Conservation (phyloP, 2,329 filamentous ascomycete genomes). For the Rutstroemia sp. region DNA sequence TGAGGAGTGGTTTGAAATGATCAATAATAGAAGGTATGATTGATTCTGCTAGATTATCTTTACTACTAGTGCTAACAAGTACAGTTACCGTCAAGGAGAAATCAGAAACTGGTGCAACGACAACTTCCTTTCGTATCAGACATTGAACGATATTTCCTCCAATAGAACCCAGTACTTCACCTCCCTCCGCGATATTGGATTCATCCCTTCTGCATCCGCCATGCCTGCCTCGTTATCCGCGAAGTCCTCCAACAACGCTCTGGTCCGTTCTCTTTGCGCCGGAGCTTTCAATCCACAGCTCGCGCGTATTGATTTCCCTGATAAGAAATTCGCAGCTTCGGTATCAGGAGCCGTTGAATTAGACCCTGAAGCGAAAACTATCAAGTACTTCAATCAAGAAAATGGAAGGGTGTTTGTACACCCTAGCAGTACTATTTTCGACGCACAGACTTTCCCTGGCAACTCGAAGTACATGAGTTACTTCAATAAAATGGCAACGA, state of each 20-base stretch:
- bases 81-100: conserved; percentile 47
- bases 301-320: conserved; percentile 84
- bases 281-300: conserved; percentile 65
- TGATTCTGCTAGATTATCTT: neutral
- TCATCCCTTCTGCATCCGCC: conserved; percentile 44
- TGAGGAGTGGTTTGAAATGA: conserved; percentile 69
- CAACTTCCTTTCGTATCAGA: conserved; percentile 78
- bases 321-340: conserved; percentile 88
- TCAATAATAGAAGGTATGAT: conserved; percentile 41
- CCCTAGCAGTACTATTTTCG: conserved; percentile 80
- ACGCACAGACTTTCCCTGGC: conserved; percentile 67
- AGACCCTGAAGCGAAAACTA: conserved; percentile 84
- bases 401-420: conserved; percentile 89
- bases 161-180: conserved; percentile 81
- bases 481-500: conserved; percentile 86
- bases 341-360: conserved; percentile 85
- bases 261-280: conserved; percentile 34
- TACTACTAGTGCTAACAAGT: conserved; percentile 9
- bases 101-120: conserved; percentile 73
- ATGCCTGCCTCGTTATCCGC: conserved; percentile 36
- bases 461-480: conserved; percentile 77
- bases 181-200: conserved; percentile 77
- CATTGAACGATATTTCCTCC: conserved; percentile 79
- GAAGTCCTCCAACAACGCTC: conserved; percentile 35
- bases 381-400: conserved; percentile 87